Evolutionary conservation across 2,329 filamentous ascomycete genomes (phyloP).

Genomic region (Venturiaceae sp.): DNA sequence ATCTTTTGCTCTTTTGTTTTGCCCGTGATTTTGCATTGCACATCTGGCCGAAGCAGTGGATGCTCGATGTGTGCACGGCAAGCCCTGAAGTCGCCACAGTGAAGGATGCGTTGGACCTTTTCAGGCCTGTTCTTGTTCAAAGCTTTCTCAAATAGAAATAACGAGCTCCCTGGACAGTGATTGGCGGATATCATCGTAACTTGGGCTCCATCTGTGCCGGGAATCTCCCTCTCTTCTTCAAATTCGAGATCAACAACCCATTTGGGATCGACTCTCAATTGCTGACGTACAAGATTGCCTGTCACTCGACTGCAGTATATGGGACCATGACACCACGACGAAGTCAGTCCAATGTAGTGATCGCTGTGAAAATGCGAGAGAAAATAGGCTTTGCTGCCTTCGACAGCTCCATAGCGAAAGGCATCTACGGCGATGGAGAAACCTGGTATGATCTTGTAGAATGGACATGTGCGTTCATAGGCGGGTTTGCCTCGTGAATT

Average conservation of each 20-base stretch:
- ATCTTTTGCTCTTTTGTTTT: slow-evolving; percentile 74
- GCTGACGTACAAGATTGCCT: slow-evolving; percentile 76
- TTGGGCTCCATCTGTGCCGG: slow-evolving; percentile 68
- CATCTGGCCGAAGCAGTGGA: slow-evolving; percentile 67
- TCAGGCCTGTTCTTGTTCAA: slow-evolving; percentile 50
- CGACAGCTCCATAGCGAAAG: slow-evolving; percentile 86
- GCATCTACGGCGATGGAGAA: slow-evolving; percentile 92
- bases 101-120: slow-evolving; percentile 69
- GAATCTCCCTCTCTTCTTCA: slow-evolving; percentile 68
- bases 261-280: slow-evolving; percentile 75
- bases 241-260: slow-evolving; percentile 83
- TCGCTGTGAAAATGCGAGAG: slow-evolving; percentile 97
- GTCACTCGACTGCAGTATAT: slow-evolving; percentile 96
- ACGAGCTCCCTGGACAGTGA: slow-evolving; percentile 88
- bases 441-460: slow-evolving; percentile 96
- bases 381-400: slow-evolving; percentile 91
- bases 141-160: slow-evolving; percentile 84
- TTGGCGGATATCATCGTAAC: slow-evolving; percentile 97
- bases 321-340: slow-evolving; percentile 82
- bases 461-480: slow-evolving; percentile 85
- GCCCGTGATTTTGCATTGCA: slow-evolving; percentile 59
- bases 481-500: slow-evolving; percentile 75
- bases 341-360: slow-evolving; percentile 86
- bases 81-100: slow-evolving; percentile 93
- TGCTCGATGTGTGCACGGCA: slow-evolving; percentile 78